Evolutionary conservation across 2,329 filamentous ascomycete species (phyloP), one percentile per base, ranked within the genome.

Genomic region (Rutstroemia sp.): DNA sequence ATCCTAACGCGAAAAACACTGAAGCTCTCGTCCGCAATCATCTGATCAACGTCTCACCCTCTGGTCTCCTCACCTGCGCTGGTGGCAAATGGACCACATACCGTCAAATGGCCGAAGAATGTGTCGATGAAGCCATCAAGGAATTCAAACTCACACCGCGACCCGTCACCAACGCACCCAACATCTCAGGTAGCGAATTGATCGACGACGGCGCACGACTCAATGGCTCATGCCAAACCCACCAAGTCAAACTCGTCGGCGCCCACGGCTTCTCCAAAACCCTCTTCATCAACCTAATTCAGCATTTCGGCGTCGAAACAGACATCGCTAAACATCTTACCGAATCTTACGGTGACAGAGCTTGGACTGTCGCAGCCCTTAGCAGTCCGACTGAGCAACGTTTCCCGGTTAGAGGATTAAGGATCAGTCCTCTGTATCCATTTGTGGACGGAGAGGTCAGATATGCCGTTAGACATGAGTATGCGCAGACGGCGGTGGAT

Each of bases 71-170:
- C 62, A 95, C 90, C 37, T 92, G 89, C 67, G 89, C 89, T 27
- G 90, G 90, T 64, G 90, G 90, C 49, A 95, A 95, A 74, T 95
- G 90, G 90, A 95, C 90, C 2, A 95, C 90, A 1, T 95, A 95
- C 74, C 86, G 90, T 56, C 88, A 95, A 72, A 95, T 95, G 90
- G 88, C 90, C 21, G 89, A 95, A 72, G 89, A 95, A 70, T 88
- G 87, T 46, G 89, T 95, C 45, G 89, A 95, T 66, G 85, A 88
- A 66, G 88, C 90, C 9, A 80, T 94, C 70, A 76, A 79, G 52
- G 77, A 81, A 58, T 92, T 90, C 71, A 73, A 76, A 8, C 79
- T 94, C 38, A 70, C 78, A 53, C 74, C 86, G 3, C 75, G 75
- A 49, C 75, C 83, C 16, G 72, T 86, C 37, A 64, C 72, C n/a